Conservation (phyloP, 441 rosid genomes). For the Isatis lusitanica region DNA sequence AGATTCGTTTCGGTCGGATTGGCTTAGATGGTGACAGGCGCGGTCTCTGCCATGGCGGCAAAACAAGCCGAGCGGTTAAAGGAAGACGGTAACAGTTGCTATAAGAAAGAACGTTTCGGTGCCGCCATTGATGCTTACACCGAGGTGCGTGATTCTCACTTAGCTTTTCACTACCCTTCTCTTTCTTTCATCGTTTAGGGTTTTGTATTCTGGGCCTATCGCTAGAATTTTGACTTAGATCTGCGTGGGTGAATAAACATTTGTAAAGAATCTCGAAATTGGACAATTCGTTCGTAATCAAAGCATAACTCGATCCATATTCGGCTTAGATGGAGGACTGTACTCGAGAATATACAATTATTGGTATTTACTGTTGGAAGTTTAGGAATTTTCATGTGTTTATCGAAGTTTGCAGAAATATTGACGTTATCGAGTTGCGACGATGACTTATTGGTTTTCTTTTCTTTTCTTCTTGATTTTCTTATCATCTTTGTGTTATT, state of each 20-base stretch:
- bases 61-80: slow-evolving; percentile 76
- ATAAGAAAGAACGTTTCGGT: slow-evolving; percentile 66
- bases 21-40: slow-evolving; percentile 14
- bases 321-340: neutral
- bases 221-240: slow-evolving; percentile 11
- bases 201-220: slow-evolving; percentile 8
- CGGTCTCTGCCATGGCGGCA: slow-evolving; percentile 44
- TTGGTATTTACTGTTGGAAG: neutral
- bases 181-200: slow-evolving; percentile 14
- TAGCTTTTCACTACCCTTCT: neutral
- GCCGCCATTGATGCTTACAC: slow-evolving; percentile 97
- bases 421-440: neutral
- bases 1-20: neutral
- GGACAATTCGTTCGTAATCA: neutral
- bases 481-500: neutral
- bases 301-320: neutral
- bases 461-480: neutral
- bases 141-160: slow-evolving; percentile 47
- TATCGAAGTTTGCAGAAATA: neutral
- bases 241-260: neutral
- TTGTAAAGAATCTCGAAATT: neutral
- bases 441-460: neutral
- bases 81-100: slow-evolving; percentile 66
- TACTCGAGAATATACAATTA: neutral
- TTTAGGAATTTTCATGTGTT: neutral